A percentile compares a stretch with the other conserved stretches of the same genome.
These are phyloP conservation scores for Serpula lacrymans DNA, from an alignment of 768 basidiomycete genomes.

Conservation along the genomic window DNA sequence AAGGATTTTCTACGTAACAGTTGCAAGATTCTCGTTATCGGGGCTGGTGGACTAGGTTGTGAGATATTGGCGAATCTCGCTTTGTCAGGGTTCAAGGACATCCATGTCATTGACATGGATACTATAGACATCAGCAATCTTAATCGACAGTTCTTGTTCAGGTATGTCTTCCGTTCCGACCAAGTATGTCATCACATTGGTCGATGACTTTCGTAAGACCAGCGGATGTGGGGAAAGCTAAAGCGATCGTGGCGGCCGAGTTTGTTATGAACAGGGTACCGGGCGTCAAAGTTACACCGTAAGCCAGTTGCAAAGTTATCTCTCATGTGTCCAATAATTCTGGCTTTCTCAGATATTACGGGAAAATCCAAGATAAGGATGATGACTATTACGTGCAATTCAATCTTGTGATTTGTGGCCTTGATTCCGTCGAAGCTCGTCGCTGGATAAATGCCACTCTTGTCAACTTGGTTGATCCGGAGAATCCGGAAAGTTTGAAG, in stretches of 20 bases:
- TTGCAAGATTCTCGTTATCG: conserved; percentile 95
- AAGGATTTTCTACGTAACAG: conserved; percentile 80
- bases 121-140: conserved; percentile 99
- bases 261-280: conserved; percentile 97
- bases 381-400: conserved; percentile 96
- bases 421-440: conserved; percentile 95
- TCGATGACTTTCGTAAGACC: conserved; percentile 47
- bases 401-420: conserved; percentile 93
- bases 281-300: conserved; percentile 97
- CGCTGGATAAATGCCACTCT: conserved; percentile 99
- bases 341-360: conserved; percentile 66
- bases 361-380: conserved; percentile 97
- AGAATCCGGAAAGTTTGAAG: conserved; percentile 89
- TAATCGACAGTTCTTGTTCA: conserved; percentile 96
- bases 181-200: background rate
- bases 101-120: conserved; percentile 99
- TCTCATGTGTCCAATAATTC: conserved; percentile 1
- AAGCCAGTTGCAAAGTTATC: conserved; percentile 32
- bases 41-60: conserved; percentile 95
- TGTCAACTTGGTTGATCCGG: conserved; percentile 91
- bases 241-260: conserved; percentile 91
- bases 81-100: conserved; percentile 94
- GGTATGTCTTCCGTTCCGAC: conserved; percentile 44
- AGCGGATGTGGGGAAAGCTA: conserved; percentile 91
- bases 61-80: conserved; percentile 98